These are phyloP conservation scores for Neurospora crassa DNA, from an alignment of 2,329 filamentous ascomycete genomes.

Conservation along the genomic window DNA sequence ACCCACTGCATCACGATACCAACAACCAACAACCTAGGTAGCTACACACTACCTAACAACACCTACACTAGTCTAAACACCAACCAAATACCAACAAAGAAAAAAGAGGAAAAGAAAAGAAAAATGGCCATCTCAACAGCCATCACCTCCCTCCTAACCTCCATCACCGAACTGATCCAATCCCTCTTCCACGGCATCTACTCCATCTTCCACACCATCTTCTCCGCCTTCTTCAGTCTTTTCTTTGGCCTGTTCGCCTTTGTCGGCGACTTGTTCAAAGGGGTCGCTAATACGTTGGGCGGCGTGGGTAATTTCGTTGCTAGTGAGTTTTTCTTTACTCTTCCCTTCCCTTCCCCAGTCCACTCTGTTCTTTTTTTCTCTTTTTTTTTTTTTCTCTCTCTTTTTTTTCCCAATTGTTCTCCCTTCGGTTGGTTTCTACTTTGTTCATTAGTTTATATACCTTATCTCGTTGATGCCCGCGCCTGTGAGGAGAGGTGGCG, in stretches of 20 bases:
- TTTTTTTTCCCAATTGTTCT: too few relatives aligned
- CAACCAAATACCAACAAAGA: neutral
- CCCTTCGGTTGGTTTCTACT: too few relatives aligned
- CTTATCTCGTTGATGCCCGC: too few relatives aligned
- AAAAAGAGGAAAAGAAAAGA: too few relatives aligned
- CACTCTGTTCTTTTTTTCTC: neutral
- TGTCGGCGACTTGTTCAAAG: conserved; percentile 15
- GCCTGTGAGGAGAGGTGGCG: too few relatives aligned
- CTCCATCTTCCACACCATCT: conserved; percentile 16
- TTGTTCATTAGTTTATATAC: too few relatives aligned
- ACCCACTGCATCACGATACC: neutral
- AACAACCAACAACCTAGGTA: neutral
- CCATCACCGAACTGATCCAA: conserved; percentile 18
- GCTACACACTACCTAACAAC: neutral
- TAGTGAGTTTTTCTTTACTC: conserved; percentile 9
- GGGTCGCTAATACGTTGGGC: conserved; percentile 17
- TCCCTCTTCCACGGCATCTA: conserved; percentile 16
- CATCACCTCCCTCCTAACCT: conserved; percentile 18
- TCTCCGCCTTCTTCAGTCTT: conserved; percentile 14
- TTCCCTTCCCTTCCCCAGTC: too few relatives aligned
- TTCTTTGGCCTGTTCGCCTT: conserved; percentile 17
- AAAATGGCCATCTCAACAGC: conserved; percentile 19
- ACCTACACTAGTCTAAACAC: neutral
- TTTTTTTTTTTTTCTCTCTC: too few relatives aligned
- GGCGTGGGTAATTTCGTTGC: conserved; percentile 19